Base-by-base conservation (phyloP, 139 green algal species). In the Coccomyxa sp. region DNA sequence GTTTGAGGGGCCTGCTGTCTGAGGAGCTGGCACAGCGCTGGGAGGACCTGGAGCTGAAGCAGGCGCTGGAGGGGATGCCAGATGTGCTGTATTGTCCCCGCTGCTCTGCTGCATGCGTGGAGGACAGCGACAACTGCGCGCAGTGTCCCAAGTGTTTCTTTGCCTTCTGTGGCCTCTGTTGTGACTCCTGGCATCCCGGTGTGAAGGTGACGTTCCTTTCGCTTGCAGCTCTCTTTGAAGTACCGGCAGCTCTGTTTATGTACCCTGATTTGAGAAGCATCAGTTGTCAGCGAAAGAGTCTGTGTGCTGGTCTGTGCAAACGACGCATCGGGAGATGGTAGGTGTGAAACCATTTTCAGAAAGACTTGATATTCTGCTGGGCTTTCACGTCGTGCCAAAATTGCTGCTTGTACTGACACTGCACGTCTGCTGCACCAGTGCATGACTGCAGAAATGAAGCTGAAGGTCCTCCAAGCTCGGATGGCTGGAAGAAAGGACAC, bases 51-150 rank as follows among this genome's bases (percentile, higher is more conserved):
- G 89, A 91, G 79, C 90, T 98, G 80, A 85, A 94, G 84, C 88
- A 88, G 28, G 90, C 91, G 18, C 88, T 98, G 38, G 91, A 93
- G 87, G 79, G 79, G 12, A 98, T 98, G 95, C 66, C 86, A 77
- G 95, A 97, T 79, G 82, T 95, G 32, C 88, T 93, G 18, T 96
- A 95, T 89, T 98, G 95, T 89, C 95, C 95, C 0, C 89, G 94
- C 28, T 98, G 95, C 87, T 85, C 87, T 25, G 79, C 85, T 1
- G 32, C 91, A 10, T 89, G 79, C 77, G 77, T 98, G 25, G 94
- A 97, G 86, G 93, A 97, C 71, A 27, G 16, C 0, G 93, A 95
- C 83, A 89, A 93, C 86, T 96, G 90, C 77, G 90, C 89, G 0
- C 90, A 94, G 83, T 98, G 93, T 86, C 60, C 88, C 67, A 87